Conservation (phyloP, 2,329 filamentous ascomycete genomes). For the Bimuria novae-zelandiae region DNA sequence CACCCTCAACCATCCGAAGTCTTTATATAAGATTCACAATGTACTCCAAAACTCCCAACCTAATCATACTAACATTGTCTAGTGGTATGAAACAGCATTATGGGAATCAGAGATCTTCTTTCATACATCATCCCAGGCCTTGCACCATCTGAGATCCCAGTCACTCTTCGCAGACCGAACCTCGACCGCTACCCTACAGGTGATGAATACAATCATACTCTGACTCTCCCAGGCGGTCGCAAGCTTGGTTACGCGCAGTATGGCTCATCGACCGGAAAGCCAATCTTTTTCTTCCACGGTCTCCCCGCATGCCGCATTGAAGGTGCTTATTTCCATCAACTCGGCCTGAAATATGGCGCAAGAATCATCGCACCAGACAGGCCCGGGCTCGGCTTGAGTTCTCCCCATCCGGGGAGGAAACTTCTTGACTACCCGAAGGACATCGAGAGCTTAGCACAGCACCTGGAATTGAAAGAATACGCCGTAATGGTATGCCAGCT, state of each 20-base stretch:
- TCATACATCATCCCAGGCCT: neutral
- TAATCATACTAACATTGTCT: neutral
- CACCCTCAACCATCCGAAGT: neutral
- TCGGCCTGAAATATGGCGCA: conserved; percentile 25
- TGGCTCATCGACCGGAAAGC: conserved; percentile 29
- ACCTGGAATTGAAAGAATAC: conserved; percentile 27
- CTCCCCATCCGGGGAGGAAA: conserved; percentile 23
- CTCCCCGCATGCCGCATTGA: conserved; percentile 39
- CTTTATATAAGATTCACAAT: neutral
- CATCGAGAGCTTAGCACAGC: conserved; percentile 24
- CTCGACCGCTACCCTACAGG: conserved; percentile 24
- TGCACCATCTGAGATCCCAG: neutral
- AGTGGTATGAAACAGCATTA: neutral
- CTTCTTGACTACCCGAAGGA: conserved; percentile 31
- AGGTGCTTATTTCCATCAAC: conserved; percentile 26
- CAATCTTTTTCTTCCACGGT: conserved; percentile 38
- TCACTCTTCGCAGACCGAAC: neutral
- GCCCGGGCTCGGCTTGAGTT: conserved; percentile 36
- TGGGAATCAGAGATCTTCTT: neutral
- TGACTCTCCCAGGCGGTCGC: conserved; percentile 42
- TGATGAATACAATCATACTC: conserved; percentile 31
- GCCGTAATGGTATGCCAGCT: conserved; percentile 28
- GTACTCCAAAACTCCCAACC: too few species aligned
- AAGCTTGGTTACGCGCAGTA: conserved; percentile 44
- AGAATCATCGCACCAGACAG: conserved; percentile 35